Conservation (phyloP, 345 rosid species). For the Clarkia xantiana region DNA sequence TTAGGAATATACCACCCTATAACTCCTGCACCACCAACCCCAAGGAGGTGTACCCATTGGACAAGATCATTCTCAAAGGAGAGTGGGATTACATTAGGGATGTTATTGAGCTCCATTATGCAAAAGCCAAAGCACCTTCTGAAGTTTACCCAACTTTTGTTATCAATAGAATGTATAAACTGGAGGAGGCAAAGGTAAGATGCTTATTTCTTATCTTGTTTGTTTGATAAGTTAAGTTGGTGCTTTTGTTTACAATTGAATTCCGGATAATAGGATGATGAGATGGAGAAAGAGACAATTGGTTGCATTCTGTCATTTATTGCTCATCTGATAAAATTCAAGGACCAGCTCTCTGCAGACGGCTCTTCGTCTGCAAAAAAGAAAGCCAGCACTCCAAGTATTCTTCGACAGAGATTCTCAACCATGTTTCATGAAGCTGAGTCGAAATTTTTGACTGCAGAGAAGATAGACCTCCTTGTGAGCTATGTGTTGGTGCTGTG, state of each 20-base stretch:
- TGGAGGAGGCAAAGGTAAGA: slow-evolving; percentile 43
- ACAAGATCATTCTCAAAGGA: slow-evolving; percentile 47
- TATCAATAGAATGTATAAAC: slow-evolving; percentile 46
- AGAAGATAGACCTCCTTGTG: slow-evolving; percentile 46
- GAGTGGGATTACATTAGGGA: slow-evolving; percentile 63
- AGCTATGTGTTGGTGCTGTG: slow-evolving; percentile 73
- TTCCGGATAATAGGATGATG: slow-evolving; percentile 27
- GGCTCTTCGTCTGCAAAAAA: slow-evolving; percentile 35
- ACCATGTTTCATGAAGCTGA: slow-evolving; percentile 34
- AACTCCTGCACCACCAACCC: slow-evolving; percentile 41
- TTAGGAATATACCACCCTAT: slow-evolving; percentile 66
- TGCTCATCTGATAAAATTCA: slow-evolving; percentile 71
- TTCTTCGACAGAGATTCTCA: slow-evolving; percentile 34
- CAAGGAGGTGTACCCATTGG: slow-evolving; percentile 58
- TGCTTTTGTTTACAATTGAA: not conserved
- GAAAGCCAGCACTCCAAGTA: slow-evolving; percentile 41
- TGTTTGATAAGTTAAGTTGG: not conserved
- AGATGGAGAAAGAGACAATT: slow-evolving; percentile 28
- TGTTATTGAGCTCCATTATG: slow-evolving; percentile 25
- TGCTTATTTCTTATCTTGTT: not conserved
- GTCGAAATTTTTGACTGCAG: slow-evolving; percentile 25
- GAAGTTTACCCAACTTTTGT: slow-evolving; percentile 51
- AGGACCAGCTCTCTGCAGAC: slow-evolving; percentile 40
- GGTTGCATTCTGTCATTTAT: slow-evolving; percentile 37
- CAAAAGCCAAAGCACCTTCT: slow-evolving; percentile 13